Conservation (phyloP, 768 basidiomycete species). For the Pulveroboletus sp. region DNA sequence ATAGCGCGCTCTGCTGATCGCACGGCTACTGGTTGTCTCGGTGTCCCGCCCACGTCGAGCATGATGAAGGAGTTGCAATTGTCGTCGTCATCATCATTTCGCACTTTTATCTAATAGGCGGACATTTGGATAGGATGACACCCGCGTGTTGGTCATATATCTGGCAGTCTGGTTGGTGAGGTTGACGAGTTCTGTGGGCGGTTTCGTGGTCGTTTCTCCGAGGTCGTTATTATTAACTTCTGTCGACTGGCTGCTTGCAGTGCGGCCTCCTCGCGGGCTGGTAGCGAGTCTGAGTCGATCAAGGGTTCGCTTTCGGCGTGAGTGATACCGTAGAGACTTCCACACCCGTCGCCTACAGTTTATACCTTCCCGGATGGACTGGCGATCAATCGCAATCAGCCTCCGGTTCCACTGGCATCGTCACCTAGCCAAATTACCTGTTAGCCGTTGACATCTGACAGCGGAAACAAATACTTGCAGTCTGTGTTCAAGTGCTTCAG, state of each 20-base stretch:
- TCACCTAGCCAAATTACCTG: constrained; percentile 1
- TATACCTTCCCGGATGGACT: neutral
- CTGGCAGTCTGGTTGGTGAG: constrained; percentile 22
- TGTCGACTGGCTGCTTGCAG: constrained; percentile 27
- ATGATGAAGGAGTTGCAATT: constrained; percentile 11
- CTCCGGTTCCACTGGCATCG: constrained; percentile 7
- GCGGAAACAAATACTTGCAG: constrained; percentile 26
- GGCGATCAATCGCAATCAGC: constrained; percentile 18
- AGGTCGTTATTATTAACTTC: constrained; percentile 21
- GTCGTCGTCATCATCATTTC: constrained; percentile 16
- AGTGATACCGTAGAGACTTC: neutral
- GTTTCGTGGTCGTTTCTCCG: constrained; percentile 9
- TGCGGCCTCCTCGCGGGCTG: constrained; percentile 28
- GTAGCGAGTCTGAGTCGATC: constrained; percentile 13
- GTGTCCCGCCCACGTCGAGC: constrained; percentile 6
- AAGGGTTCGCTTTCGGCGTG: neutral
- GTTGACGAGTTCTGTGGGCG: constrained; percentile 12
- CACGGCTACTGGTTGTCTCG: constrained; percentile 8
- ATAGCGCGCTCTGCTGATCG: constrained; percentile 14
- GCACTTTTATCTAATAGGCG: constrained; percentile 34
- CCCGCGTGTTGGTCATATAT: constrained; percentile 20
- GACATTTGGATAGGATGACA: constrained; percentile 31
- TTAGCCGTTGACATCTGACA: constrained; percentile 24
- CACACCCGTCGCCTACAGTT: neutral
- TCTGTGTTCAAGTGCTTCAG: constrained; percentile 9